These are phyloP conservation scores for Linaria vulgaris DNA, from an alignment of 257 asterid genomes.

Conservation along the genomic window DNA sequence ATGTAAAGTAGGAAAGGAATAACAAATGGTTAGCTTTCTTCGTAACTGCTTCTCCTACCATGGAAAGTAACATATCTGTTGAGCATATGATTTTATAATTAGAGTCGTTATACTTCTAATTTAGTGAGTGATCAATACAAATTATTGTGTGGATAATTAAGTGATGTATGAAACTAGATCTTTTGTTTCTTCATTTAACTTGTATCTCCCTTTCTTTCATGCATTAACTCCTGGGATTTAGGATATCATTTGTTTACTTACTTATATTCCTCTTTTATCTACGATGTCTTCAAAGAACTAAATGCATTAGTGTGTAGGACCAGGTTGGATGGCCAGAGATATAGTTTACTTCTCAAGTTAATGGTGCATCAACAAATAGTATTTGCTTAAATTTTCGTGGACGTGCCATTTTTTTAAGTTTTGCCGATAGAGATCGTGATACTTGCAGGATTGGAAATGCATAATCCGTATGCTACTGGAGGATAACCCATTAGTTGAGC, in stretches of 20 bases:
- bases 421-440: slow-evolving; percentile 21
- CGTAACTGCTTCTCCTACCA: slow-evolving; percentile 2
- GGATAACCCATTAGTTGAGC: slow-evolving; percentile 73
- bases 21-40: slow-evolving; percentile 8
- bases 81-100: slow-evolving; percentile 8
- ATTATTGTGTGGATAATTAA: slow-evolving; percentile 8
- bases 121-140: neutral
- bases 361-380: slow-evolving; percentile 13
- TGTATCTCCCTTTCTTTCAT: neutral
- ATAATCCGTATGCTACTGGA: slow-evolving; percentile 82
- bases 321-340: slow-evolving; percentile 18
- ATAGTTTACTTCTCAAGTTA: neutral
- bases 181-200: neutral
- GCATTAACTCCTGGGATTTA: slow-evolving; percentile 8
- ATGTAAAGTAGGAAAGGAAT: neutral
- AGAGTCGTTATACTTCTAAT: slow-evolving; percentile 1
- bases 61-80: neutral
- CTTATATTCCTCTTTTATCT: slow-evolving; percentile 3
- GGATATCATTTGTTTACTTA: neutral
- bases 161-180: slow-evolving; percentile 8
- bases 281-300: slow-evolving; percentile 5
- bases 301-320: slow-evolving; percentile 16
- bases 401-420: slow-evolving; percentile 17
- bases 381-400: slow-evolving; percentile 26
- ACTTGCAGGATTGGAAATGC: slow-evolving; percentile 91